phyloP scores from a whole-genome alignment of 2,329 filamentous ascomycete species.

The Venturia pyrina region DNA sequence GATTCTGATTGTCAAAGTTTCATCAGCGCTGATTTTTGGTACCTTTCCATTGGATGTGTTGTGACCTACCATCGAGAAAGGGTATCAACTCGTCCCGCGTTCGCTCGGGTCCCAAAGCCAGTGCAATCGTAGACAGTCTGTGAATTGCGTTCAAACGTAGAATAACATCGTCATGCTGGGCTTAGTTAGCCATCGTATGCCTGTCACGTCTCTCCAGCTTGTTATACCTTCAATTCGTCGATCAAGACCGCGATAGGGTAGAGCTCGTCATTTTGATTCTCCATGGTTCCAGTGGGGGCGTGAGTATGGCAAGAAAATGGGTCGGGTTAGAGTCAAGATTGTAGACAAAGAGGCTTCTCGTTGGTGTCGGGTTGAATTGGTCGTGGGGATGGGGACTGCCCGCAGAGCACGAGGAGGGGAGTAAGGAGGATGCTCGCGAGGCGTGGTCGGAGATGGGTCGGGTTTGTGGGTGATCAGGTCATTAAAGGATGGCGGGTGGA shows the following conservation, averaged over 20 bases:
- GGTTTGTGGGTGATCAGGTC: not conserved
- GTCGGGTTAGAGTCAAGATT: not conserved
- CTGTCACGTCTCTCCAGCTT: not conserved
- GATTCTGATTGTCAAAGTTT: slow-evolving; percentile 55
- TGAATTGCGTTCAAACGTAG: slow-evolving; percentile 97
- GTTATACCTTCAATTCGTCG: slow-evolving; percentile 86
- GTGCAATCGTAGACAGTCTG: slow-evolving; percentile 93
- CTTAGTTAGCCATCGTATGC: slow-evolving; percentile 8
- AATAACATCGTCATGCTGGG: slow-evolving; percentile 93
- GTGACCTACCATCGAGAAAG: slow-evolving; percentile 77
- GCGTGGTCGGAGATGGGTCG: not conserved
- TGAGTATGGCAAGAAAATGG: slow-evolving; percentile 2
- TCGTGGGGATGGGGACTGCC: not conserved
- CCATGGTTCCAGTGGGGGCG: slow-evolving; percentile 50
- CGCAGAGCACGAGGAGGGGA: slow-evolving; percentile 4
- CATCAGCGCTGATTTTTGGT: slow-evolving; percentile 22
- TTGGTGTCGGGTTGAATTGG: not conserved
- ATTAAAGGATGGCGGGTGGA: not conserved
- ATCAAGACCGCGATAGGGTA: slow-evolving; percentile 99
- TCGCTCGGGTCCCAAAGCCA: slow-evolving; percentile 89
- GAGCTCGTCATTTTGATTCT: slow-evolving; percentile 94
- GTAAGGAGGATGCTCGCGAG: not conserved
- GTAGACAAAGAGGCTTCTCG: not conserved
- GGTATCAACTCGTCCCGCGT: slow-evolving; percentile 98
- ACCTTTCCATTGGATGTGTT: not conserved